A percentile compares a stretch with the other conserved stretches of the same genome.
Conservation (phyloP, 2,329 filamentous ascomycete species). For the Fusarium sp. region DNA sequence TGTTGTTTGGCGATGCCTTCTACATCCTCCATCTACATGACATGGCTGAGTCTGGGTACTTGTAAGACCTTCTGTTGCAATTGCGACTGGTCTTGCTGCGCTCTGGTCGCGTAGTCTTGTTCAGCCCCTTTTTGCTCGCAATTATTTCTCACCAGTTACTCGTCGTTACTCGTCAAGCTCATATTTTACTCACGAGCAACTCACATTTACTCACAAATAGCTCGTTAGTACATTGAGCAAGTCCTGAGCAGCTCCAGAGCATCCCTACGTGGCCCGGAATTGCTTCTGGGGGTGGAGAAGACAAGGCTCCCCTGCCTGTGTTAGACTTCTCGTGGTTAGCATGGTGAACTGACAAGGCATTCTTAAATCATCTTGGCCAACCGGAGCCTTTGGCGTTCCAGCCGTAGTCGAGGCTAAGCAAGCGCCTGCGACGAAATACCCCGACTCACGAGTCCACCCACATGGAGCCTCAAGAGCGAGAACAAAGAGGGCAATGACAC, state of each 20-base stretch:
- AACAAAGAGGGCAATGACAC: neutral
- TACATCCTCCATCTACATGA: too few relatives aligned
- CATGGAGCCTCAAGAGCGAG: neutral
- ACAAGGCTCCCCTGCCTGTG: neutral
- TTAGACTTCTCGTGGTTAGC: neutral
- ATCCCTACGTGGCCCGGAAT: neutral
- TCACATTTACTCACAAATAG: neutral
- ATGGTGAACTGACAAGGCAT: neutral
- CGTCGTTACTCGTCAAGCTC: too few relatives aligned
- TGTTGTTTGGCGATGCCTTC: neutral
- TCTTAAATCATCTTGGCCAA: neutral
- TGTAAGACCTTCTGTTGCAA: neutral
- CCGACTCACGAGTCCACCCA: fast-evolving
- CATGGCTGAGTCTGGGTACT: neutral
- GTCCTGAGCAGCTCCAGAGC: neutral
- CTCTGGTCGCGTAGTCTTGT: too few relatives aligned
- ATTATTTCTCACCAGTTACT: too few relatives aligned
- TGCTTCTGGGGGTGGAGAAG: neutral
- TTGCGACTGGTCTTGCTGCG: too few relatives aligned
- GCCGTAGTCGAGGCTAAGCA: neutral
- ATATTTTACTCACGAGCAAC: neutral
- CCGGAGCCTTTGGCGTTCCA: neutral
- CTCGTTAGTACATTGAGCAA: neutral
- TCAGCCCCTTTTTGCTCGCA: too few relatives aligned
- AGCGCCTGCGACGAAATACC: neutral